Evolutionary conservation across 2,329 filamentous ascomycete species (phyloP).

Genomic region (Lizonia empirigonia): DNA sequence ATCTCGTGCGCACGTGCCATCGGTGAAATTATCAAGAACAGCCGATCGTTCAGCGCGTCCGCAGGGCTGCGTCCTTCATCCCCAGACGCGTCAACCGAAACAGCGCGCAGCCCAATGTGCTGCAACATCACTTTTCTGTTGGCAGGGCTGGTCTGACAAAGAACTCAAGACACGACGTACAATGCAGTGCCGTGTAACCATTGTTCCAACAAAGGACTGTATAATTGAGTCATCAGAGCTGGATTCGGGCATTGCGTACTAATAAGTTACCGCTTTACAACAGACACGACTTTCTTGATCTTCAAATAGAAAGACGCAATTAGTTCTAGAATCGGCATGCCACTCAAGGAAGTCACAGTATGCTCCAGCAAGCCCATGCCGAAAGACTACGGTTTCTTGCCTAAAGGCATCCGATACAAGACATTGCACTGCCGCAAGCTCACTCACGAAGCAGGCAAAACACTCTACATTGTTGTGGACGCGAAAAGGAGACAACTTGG

Average conservation of each 20-base stretch:
- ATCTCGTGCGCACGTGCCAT: constrained; percentile 7
- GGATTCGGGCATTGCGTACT: background rate
- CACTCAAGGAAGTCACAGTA: constrained; percentile 30
- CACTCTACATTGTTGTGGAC: constrained; percentile 37
- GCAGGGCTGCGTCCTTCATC: background rate
- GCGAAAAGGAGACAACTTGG: constrained; percentile 43
- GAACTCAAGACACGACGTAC: background rate
- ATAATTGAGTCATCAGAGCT: background rate
- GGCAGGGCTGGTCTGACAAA: background rate
- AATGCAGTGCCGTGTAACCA: background rate
- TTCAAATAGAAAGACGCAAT: background rate
- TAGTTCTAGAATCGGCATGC: constrained; percentile 1
- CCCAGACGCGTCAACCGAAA: background rate
- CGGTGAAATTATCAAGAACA: background rate
- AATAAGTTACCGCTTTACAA: background rate
- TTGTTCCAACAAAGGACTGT: background rate
- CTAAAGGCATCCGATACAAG: constrained; percentile 43
- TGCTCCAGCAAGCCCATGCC: constrained; percentile 29
- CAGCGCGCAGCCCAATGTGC: background rate
- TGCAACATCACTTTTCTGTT: background rate
- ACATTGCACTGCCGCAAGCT: constrained; percentile 42
- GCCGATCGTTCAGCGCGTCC: background rate
- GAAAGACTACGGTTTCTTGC: constrained; percentile 41
- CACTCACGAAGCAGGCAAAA: constrained; percentile 36
- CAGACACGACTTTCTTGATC: background rate